A percentile compares a stretch with the other conserved stretches of the same genome.
Evolutionary conservation across 805 yeast species (phyloP).

Genomic region (Clavispora carvajalis): DNA sequence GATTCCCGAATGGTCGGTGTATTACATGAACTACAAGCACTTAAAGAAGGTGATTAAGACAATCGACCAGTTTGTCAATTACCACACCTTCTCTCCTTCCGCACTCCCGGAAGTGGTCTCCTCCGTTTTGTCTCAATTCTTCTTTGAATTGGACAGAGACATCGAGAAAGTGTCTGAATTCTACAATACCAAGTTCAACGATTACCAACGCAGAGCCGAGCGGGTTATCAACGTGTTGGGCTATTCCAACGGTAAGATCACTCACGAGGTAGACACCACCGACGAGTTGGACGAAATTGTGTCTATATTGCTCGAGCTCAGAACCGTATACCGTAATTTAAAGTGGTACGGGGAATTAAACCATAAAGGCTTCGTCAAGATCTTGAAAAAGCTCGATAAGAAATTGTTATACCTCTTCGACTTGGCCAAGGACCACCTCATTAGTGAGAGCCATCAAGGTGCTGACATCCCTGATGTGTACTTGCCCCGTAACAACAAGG

Average conservation of each 20-base stretch:
- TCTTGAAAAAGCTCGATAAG: constrained; percentile 86
- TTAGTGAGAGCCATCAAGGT: constrained; percentile 3
- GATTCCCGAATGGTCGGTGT: constrained; percentile 88
- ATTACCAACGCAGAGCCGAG: constrained; percentile 66
- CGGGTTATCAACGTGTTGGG: constrained; percentile 37
- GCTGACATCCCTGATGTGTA: constrained; percentile 8
- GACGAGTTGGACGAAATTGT: constrained; percentile 40
- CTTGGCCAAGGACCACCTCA: constrained; percentile 18
- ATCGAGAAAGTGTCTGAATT: constrained; percentile 78
- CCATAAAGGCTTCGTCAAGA: constrained; percentile 83
- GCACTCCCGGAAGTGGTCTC: constrained; percentile 32
- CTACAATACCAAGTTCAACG: constrained; percentile 66
- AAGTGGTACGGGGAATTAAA: constrained; percentile 94
- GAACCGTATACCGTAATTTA: constrained; percentile 71
- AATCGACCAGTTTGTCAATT: constrained; percentile 42
- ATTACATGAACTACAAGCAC: constrained; percentile 80
- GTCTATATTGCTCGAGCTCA: constrained; percentile 62
- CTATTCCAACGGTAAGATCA: constrained; percentile 18
- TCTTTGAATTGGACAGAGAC: constrained; percentile 72
- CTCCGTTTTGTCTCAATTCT: constrained; percentile 56
- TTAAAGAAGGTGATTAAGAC: constrained; percentile 76
- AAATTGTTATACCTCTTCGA: constrained; percentile 37
- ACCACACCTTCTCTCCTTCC: constrained; percentile 19
- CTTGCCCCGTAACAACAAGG: constrained; percentile 32
- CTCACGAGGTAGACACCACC: constrained; percentile 30